Conservation (phyloP, 768 basidiomycete species). For the Leccinum rimulosum region DNA sequence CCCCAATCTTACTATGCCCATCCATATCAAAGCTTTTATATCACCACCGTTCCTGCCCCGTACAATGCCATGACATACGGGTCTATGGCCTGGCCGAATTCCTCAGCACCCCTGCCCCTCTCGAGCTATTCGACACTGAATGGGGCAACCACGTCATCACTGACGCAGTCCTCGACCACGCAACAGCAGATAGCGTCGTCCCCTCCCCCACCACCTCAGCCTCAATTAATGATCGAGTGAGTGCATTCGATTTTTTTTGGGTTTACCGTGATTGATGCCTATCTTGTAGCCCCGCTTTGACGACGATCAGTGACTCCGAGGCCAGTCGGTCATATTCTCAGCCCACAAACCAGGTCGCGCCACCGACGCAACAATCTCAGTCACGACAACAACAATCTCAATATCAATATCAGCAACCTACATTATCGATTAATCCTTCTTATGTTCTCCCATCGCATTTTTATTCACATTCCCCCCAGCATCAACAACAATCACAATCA, state of each 20-base stretch:
- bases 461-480: conserved; percentile 34
- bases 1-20: conserved; percentile 41
- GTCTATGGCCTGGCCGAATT: conserved; percentile 44
- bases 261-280: conserved; percentile 13
- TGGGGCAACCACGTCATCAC: conserved; percentile 59
- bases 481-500: conserved; percentile 28
- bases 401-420: conserved; percentile 41
- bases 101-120: conserved; percentile 49
- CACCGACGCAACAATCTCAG: conserved; percentile 32
- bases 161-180: conserved; percentile 30
- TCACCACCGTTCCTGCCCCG: conserved; percentile 40
- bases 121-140: conserved; percentile 78
- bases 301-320: conserved; percentile 52
- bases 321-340: conserved; percentile 46
- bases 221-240: conserved; percentile 68
- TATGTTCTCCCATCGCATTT: conserved; percentile 39
- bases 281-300: conserved; percentile 52
- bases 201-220: conserved; percentile 22
- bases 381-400: conserved; percentile 35
- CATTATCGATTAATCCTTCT: conserved; percentile 43
- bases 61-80: conserved; percentile 57
- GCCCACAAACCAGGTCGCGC: conserved; percentile 39
- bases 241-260: conserved; percentile 22
- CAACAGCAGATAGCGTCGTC: conserved; percentile 33
- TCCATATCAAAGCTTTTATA: conserved; percentile 42